Evolutionary conservation across 345 rosid species (phyloP).

Genomic region (Turritis glabra): DNA sequence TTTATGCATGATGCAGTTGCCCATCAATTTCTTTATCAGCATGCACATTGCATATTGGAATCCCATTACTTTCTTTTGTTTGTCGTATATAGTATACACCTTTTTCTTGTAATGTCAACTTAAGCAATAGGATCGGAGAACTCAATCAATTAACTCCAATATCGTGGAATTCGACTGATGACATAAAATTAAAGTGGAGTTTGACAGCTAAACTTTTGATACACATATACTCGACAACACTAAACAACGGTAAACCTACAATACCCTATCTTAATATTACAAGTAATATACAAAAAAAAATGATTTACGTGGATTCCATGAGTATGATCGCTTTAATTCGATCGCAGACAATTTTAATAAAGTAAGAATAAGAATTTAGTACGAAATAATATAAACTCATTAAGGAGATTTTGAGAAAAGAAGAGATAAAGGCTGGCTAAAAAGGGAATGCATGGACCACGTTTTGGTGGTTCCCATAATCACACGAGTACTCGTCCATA

Average conservation of each 20-base stretch:
- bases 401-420: constrained; percentile 3
- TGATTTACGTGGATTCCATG: background rate
- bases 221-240: background rate
- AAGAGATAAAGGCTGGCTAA: constrained; percentile 33
- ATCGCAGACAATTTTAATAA: background rate
- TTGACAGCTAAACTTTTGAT: background rate
- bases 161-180: background rate
- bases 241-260: background rate
- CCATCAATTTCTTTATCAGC: background rate
- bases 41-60: background rate
- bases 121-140: background rate
- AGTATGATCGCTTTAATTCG: constrained; percentile 8
- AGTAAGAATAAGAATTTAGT: background rate
- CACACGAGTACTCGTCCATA: constrained; percentile 36
- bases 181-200: background rate
- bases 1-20: background rate
- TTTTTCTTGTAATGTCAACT: background rate
- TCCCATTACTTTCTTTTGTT: background rate
- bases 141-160: background rate
- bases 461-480: constrained; percentile 41
- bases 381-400: background rate
- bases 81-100: background rate
- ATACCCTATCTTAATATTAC: background rate
- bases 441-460: constrained; percentile 37
- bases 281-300: background rate